These are phyloP conservation scores for Mucuna pruriens DNA, from an alignment of 306 rosid genomes.

Conservation along the genomic window DNA sequence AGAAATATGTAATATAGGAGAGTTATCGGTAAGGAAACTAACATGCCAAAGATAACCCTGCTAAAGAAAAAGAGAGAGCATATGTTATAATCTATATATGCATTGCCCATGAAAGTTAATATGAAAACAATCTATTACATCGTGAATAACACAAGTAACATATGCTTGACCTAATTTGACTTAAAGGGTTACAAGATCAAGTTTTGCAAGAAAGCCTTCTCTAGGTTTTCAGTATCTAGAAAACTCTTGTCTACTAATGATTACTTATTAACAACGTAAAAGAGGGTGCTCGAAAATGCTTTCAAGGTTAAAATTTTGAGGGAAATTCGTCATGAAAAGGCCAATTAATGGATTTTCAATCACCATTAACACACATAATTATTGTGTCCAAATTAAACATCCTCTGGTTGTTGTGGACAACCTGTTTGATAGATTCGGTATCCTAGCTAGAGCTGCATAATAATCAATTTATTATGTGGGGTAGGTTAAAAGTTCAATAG, in stretches of 20 bases:
- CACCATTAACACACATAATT: slow-evolving; percentile 13
- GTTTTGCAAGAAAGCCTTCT: slow-evolving; percentile 14
- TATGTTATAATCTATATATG: not conserved
- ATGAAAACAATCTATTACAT: not conserved
- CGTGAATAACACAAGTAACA: not conserved
- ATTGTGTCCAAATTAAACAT: not conserved
- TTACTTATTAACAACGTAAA: not conserved
- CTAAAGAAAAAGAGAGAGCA: not conserved
- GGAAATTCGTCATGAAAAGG: slow-evolving; percentile 15
- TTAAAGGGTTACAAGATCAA: not conserved
- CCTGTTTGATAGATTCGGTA: slow-evolving; percentile 31
- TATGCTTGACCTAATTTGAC: not conserved
- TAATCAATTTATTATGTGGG: slow-evolving; percentile 35
- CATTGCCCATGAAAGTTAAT: not conserved
- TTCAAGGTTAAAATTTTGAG: not conserved
- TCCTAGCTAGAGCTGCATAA: slow-evolving; percentile 33
- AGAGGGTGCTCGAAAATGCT: not conserved
- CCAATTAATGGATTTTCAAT: slow-evolving; percentile 16
- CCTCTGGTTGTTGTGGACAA: slow-evolving; percentile 15
- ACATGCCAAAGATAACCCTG: slow-evolving; percentile 87
- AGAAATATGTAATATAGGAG: slow-evolving; percentile 64
- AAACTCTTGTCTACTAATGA: not conserved
- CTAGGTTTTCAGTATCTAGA: slow-evolving; percentile 21
- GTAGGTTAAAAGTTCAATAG: slow-evolving; percentile 28
- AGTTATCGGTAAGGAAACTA: slow-evolving; percentile 68